These are phyloP conservation scores for Porphyrellus cyaneotinctus DNA, from an alignment of 768 basidiomycete species.

Conservation along the genomic window DNA sequence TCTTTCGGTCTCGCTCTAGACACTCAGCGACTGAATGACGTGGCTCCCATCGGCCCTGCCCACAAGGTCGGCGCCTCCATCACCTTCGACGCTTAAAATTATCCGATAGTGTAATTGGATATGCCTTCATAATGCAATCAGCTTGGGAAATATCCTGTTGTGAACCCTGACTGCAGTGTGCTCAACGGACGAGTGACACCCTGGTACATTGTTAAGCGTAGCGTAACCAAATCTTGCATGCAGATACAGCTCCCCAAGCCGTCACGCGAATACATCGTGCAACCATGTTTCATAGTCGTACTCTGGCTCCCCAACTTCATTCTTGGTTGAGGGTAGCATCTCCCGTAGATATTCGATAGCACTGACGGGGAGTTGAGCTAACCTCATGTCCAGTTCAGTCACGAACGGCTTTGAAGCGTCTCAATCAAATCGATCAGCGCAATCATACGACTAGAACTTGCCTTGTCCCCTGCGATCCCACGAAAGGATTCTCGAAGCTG, in stretches of 20 bases:
- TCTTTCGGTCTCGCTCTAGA: conserved; percentile 94
- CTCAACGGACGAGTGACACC: background rate
- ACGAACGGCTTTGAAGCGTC: conserved; percentile 66
- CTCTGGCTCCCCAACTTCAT: conserved; percentile 56
- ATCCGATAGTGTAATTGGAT: conserved; percentile 19
- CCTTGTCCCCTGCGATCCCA: conserved; percentile 88
- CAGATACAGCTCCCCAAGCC: background rate
- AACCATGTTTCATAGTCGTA: conserved; percentile 85
- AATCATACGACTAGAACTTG: conserved; percentile 26
- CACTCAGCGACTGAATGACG: conserved; percentile 85
- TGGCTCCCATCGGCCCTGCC: conserved; percentile 55
- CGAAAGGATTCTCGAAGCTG: conserved; percentile 93
- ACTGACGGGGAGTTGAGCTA: conserved; percentile 72
- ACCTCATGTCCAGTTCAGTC: conserved; percentile 86
- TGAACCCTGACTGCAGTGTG: background rate
- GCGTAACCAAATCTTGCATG: background rate
- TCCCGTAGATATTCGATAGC: conserved; percentile 80
- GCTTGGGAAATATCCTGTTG: background rate
- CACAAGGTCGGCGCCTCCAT: conserved; percentile 84
- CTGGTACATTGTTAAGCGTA: background rate
- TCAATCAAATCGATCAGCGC: background rate
- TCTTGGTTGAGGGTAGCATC: conserved; percentile 63
- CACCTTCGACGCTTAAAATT: conserved; percentile 63
- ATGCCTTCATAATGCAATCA: conserved; percentile 15
- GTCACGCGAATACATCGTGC: conserved; percentile 67